phyloP scores from a whole-genome alignment of 1,284 basidiomycete species.

The Pseudomicrostroma phylloplanum region DNA sequence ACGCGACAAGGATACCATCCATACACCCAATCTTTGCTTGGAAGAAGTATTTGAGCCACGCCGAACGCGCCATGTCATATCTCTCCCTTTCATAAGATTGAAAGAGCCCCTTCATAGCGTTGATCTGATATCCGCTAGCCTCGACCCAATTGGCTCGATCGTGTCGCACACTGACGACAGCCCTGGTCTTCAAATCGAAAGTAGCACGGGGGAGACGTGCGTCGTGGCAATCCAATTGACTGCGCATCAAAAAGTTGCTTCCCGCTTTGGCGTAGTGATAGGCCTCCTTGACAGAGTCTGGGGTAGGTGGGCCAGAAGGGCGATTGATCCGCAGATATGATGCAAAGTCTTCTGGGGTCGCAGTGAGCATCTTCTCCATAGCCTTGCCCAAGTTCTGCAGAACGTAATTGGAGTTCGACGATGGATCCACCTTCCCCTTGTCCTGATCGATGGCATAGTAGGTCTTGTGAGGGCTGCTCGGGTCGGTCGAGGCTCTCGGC shows the following conservation, averaged over 20 bases:
- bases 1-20: slow-evolving; percentile 92
- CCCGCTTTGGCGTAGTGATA: slow-evolving; percentile 58
- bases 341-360: slow-evolving; percentile 62
- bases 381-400: slow-evolving; percentile 64
- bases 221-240: slow-evolving; percentile 86
- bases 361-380: slow-evolving; percentile 81
- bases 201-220: slow-evolving; percentile 74
- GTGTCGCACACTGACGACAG: slow-evolving; percentile 73
- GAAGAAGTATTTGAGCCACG: slow-evolving; percentile 92
- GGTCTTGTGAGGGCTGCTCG: background rate
- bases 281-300: slow-evolving; percentile 20
- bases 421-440: slow-evolving; percentile 47
- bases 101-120: slow-evolving; percentile 33
- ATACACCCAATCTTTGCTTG: slow-evolving; percentile 94
- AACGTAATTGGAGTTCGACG: slow-evolving; percentile 45
- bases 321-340: slow-evolving; percentile 58
- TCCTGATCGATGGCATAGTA: slow-evolving; percentile 77
- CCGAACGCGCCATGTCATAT: slow-evolving; percentile 76
- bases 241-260: slow-evolving; percentile 75
- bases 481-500: background rate
- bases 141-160: slow-evolving; percentile 75
- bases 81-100: slow-evolving; percentile 51
- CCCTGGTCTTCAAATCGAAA: slow-evolving; percentile 94
- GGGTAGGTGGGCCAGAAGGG: background rate
- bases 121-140: slow-evolving; percentile 48